Conservation (phyloP, 345 rosid species). For the Moricandia arvensis region DNA sequence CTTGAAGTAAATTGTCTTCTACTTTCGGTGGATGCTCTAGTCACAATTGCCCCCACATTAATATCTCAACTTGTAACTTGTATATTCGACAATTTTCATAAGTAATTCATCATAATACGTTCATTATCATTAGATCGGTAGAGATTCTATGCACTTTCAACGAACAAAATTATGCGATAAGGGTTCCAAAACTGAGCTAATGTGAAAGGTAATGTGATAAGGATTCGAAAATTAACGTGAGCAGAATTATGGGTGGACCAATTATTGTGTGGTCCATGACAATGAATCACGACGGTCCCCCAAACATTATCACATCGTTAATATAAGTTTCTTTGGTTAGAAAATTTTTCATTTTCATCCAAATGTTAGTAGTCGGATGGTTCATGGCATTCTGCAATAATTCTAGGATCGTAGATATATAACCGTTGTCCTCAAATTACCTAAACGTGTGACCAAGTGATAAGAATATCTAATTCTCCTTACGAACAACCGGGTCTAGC, state of each 20-base stretch:
- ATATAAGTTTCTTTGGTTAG: neutral
- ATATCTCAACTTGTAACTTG: constrained; percentile 9
- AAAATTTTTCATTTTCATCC: no score
- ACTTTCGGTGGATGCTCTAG: constrained; percentile 30
- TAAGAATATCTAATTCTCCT: no score
- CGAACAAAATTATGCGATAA: constrained; percentile 12
- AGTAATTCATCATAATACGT: neutral
- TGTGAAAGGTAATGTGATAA: no score
- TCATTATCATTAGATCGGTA: neutral
- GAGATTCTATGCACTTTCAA: neutral
- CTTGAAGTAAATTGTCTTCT: constrained; percentile 6
- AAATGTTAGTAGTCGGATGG: no score
- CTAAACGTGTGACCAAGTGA: no score
- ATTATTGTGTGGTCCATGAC: constrained; percentile 26
- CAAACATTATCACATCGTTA: neutral
- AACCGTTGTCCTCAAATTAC: no score
- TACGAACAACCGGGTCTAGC: no score
- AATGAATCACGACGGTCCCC: constrained; percentile 3
- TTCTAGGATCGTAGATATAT: no score
- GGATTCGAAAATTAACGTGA: neutral
- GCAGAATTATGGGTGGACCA: constrained; percentile 22
- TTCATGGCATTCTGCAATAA: no score
- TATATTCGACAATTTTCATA: neutral
- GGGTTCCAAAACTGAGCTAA: neutral
- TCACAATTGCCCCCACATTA: constrained; percentile 25